A percentile compares a stretch with the other conserved stretches of the same genome.
These are phyloP conservation scores for Neophaeococcomyces aloes DNA, from an alignment of 2,329 filamentous ascomycete species.

Conservation along the genomic window DNA sequence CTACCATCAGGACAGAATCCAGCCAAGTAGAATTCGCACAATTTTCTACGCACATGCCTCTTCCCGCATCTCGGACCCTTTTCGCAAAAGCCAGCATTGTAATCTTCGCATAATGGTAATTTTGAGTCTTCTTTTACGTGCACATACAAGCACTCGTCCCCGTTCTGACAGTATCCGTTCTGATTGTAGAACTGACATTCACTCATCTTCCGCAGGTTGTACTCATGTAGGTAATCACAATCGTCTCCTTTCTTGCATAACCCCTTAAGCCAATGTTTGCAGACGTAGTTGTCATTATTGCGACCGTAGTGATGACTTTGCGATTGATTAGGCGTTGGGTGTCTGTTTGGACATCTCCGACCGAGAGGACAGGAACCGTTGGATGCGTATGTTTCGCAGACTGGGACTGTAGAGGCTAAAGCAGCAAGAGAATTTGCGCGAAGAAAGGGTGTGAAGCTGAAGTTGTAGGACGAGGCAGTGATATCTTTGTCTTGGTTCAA, in stretches of 20 bases:
- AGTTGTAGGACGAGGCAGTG: conserved; percentile 48
- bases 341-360: conserved; percentile 73
- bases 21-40: conserved; percentile 79
- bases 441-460: conserved; percentile 79
- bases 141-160: conserved; percentile 89
- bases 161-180: conserved; percentile 90
- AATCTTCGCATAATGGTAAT: conserved; percentile 74
- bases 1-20: conserved; percentile 86
- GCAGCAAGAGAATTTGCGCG: conserved; percentile 74
- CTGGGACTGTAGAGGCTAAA: conserved; percentile 64
- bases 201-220: conserved; percentile 95
- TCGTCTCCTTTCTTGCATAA: conserved; percentile 95
- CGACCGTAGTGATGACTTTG: conserved; percentile 24
- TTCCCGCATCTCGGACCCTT: conserved; percentile 79
- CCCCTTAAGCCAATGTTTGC: conserved; percentile 96
- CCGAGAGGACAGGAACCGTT: conserved; percentile 74
- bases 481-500: conserved; percentile 21
- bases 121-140: conserved; percentile 77
- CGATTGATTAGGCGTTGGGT: conserved; percentile 43
- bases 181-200: conserved; percentile 95
- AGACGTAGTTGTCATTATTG: conserved; percentile 55
- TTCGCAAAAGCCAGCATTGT: conserved; percentile 89
- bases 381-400: conserved; percentile 76
- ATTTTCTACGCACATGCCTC: conserved; percentile 69
- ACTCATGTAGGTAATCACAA: conserved; percentile 98